These are phyloP conservation scores for Apiospora arundinis DNA, from an alignment of 2,329 filamentous ascomycete species.

Conservation along the genomic window DNA sequence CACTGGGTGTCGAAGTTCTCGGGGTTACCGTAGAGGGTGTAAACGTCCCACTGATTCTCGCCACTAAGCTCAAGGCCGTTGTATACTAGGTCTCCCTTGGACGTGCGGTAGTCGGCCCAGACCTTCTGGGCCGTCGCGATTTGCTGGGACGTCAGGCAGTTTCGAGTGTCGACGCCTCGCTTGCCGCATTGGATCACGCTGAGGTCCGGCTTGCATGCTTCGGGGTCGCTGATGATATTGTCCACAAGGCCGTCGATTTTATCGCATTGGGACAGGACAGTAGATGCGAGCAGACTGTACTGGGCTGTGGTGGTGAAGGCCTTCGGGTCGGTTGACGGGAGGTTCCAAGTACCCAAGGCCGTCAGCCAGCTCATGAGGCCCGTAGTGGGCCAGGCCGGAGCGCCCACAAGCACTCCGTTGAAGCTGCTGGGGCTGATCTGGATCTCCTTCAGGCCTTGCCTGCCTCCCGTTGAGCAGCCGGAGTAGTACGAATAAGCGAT, in stretches of 20 bases:
- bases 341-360: constrained; percentile 53
- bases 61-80: constrained; percentile 54
- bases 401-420: constrained; percentile 60
- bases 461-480: constrained; percentile 65
- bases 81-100: constrained; percentile 45
- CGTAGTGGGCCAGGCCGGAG: constrained; percentile 56
- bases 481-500: constrained; percentile 58
- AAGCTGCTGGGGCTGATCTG: constrained; percentile 61
- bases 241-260: constrained; percentile 54
- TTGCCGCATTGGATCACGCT: constrained; percentile 46
- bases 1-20: constrained; percentile 43
- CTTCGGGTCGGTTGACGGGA: constrained; percentile 49
- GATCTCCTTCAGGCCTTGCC: constrained; percentile 61
- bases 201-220: constrained; percentile 51
- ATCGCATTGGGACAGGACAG: constrained; percentile 58
- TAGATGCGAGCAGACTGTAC: constrained; percentile 45
- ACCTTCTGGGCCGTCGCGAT: constrained; percentile 43
- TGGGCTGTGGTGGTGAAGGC: constrained; percentile 53
- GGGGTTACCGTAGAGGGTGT: constrained; percentile 36
- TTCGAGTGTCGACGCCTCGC: constrained; percentile 32
- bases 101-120: constrained; percentile 36
- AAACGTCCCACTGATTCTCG: constrained; percentile 45
- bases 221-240: constrained; percentile 54
- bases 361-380: constrained; percentile 52
- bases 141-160: constrained; percentile 52